Percentiles rank a stretch among this genome's conserved stretches.
These are phyloP conservation scores for Aureobasidium sp. DNA, from an alignment of 2,329 filamentous ascomycete species.

Conservation along the genomic window DNA sequence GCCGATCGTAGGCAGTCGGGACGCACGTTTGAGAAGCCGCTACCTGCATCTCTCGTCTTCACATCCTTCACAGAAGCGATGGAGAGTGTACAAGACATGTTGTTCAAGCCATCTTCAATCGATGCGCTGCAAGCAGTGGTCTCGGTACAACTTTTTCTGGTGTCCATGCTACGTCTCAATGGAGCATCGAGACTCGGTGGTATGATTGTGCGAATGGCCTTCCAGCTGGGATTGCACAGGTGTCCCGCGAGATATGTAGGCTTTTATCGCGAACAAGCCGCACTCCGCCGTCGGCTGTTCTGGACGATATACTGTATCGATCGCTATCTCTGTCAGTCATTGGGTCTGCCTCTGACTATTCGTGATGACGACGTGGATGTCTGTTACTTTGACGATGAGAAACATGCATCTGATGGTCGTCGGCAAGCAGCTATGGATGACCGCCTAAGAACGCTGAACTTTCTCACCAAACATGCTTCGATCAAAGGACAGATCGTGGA, in stretches of 20 bases:
- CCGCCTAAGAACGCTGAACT: slow-evolving; percentile 17
- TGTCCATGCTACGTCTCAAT: slow-evolving; percentile 49
- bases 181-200: slow-evolving; percentile 50
- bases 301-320: slow-evolving; percentile 52
- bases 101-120: slow-evolving; percentile 42
- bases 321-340: slow-evolving; percentile 47
- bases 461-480: slow-evolving; percentile 40
- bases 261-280: slow-evolving; percentile 40
- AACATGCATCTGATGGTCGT: slow-evolving; percentile 27
- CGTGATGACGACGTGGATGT: slow-evolving; percentile 52
- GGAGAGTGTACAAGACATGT: slow-evolving; percentile 39
- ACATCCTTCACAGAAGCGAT: slow-evolving; percentile 43
- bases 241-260: slow-evolving; percentile 47
- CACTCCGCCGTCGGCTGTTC: slow-evolving; percentile 46
- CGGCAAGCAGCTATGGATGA: not conserved
- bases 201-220: slow-evolving; percentile 47
- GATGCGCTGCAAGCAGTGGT: slow-evolving; percentile 44
- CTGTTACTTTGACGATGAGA: slow-evolving; percentile 45
- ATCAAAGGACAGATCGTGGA: slow-evolving; percentile 46
- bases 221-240: slow-evolving; percentile 51
- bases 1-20: slow-evolving; percentile 43
- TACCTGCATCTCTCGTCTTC: slow-evolving; percentile 41
- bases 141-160: slow-evolving; percentile 46
- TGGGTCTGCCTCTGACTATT: slow-evolving; percentile 48
- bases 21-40: slow-evolving; percentile 18